Conservation (phyloP, 1,284 basidiomycete species). For the Meira miltonrushii region DNA sequence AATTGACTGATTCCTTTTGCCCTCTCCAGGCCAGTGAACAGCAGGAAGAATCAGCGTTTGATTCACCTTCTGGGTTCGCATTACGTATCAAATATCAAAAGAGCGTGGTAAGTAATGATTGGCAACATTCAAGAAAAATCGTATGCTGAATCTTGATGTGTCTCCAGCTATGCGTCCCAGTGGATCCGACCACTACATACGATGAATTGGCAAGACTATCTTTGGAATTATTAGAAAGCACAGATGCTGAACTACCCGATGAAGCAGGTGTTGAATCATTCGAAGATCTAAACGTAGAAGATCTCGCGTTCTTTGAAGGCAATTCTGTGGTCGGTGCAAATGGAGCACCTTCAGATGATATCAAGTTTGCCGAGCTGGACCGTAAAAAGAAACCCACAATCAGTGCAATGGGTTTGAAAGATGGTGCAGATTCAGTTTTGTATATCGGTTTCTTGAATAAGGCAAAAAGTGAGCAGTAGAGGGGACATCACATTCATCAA, state of each 20-base stretch:
- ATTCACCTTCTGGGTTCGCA: background rate
- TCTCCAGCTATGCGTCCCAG: constrained; percentile 6
- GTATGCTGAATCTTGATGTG: background rate
- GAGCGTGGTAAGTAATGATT: background rate
- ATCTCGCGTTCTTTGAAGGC: constrained; percentile 4
- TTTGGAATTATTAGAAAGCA: background rate
- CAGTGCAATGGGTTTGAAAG: constrained; percentile 3
- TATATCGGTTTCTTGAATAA: constrained; percentile 1
- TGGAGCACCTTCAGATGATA: background rate
- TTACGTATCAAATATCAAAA: constrained; percentile 7
- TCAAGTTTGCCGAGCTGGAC: background rate
- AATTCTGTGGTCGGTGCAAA: background rate
- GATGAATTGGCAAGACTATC: background rate
- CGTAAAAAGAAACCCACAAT: background rate
- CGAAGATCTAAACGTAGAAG: background rate
- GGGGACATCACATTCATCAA: background rate
- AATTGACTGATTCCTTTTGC: background rate
- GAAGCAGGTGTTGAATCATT: background rate
- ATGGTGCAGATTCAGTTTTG: constrained; percentile 1
- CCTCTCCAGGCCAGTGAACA: background rate
- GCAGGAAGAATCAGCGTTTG: background rate
- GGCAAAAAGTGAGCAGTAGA: background rate
- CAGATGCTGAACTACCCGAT: background rate
- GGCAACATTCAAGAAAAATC: background rate
- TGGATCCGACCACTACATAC: constrained; percentile 1